These are phyloP conservation scores for Fusarium sp. DNA, from an alignment of 2,329 filamentous ascomycete genomes.

Conservation along the genomic window DNA sequence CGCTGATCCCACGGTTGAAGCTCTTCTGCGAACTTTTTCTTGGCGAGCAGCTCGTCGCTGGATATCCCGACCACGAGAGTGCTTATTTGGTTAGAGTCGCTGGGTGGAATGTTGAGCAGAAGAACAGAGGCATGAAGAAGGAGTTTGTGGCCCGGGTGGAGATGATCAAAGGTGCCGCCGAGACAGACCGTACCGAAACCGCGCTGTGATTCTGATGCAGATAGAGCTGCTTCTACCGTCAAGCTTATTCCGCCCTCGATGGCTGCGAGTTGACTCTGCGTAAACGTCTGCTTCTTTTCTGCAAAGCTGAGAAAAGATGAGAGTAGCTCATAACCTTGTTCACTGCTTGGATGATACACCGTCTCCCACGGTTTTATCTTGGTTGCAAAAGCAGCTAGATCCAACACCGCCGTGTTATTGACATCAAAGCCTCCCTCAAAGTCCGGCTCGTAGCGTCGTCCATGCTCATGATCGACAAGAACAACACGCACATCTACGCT, in stretches of 20 bases:
- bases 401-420: slow-evolving; percentile 58
- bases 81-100: slow-evolving; percentile 53
- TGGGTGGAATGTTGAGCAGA: slow-evolving; percentile 64
- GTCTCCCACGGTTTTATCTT: slow-evolving; percentile 68
- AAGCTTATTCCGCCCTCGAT: slow-evolving; percentile 64
- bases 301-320: slow-evolving; percentile 57
- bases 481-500: slow-evolving; percentile 81
- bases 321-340: slow-evolving; percentile 69
- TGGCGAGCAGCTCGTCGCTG: slow-evolving; percentile 82
- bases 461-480: slow-evolving; percentile 69
- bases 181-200: slow-evolving; percentile 68
- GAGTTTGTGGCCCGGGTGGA: slow-evolving; percentile 96
- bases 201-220: slow-evolving; percentile 2
- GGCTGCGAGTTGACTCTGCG: slow-evolving; percentile 59
- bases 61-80: slow-evolving; percentile 86
- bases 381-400: slow-evolving; percentile 62
- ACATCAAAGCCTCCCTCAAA: slow-evolving; percentile 51
- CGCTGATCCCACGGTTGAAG: slow-evolving; percentile 84
- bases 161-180: slow-evolving; percentile 95
- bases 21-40: slow-evolving; percentile 86
- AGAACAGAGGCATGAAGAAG: slow-evolving; percentile 88
- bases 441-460: slow-evolving; percentile 46
- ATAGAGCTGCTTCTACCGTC: slow-evolving; percentile 12
- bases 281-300: slow-evolving; percentile 57
- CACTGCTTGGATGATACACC: slow-evolving; percentile 72